Percentiles rank a stretch among this genome's conserved stretches.
phyloP scores from a whole-genome alignment of 2,329 filamentous ascomycete genomes.

The Cercospora canescens region DNA sequence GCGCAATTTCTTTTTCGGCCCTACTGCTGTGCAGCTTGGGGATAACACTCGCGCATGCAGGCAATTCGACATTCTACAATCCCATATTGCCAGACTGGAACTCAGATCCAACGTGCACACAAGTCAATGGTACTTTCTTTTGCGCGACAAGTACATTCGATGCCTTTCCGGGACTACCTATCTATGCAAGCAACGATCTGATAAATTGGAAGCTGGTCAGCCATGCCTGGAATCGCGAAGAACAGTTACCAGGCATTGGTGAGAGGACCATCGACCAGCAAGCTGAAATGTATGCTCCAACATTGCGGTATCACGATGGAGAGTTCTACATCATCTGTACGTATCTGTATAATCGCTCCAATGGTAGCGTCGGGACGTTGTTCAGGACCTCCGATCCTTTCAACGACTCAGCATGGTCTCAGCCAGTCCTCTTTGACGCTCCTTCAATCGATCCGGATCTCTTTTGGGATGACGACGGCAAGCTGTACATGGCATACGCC shows the following conservation, averaged over 20 bases:
- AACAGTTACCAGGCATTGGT: slow-evolving; percentile 40
- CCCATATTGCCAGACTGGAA: slow-evolving; percentile 50
- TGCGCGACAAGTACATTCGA: slow-evolving; percentile 49
- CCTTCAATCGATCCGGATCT: slow-evolving; percentile 27
- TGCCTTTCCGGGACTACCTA: slow-evolving; percentile 47
- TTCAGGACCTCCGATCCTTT: slow-evolving; percentile 49
- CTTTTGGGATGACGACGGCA: slow-evolving; percentile 59
- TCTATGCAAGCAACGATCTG: slow-evolving; percentile 49
- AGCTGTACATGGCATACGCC: slow-evolving; percentile 48
- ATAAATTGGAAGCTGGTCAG: slow-evolving; percentile 42
- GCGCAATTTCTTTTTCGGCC: background rate
- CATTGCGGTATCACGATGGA: slow-evolving; percentile 42
- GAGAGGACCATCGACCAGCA: slow-evolving; percentile 34
- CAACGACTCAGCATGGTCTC: slow-evolving; percentile 47
- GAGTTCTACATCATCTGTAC: slow-evolving; percentile 39
- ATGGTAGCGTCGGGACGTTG: slow-evolving; percentile 29
- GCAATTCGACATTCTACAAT: slow-evolving; percentile 37
- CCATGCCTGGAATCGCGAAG: slow-evolving; percentile 38
- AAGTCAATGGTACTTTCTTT: slow-evolving; percentile 46
- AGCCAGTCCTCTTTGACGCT: slow-evolving; percentile 49
- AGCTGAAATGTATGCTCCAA: slow-evolving; percentile 45
- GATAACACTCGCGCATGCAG: background rate
- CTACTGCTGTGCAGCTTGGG: background rate
- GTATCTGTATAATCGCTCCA: background rate
- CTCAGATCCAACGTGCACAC: slow-evolving; percentile 48